Evolutionary conservation across 257 asterid genomes (phyloP).

Genomic region (Solanum sejunctum): DNA sequence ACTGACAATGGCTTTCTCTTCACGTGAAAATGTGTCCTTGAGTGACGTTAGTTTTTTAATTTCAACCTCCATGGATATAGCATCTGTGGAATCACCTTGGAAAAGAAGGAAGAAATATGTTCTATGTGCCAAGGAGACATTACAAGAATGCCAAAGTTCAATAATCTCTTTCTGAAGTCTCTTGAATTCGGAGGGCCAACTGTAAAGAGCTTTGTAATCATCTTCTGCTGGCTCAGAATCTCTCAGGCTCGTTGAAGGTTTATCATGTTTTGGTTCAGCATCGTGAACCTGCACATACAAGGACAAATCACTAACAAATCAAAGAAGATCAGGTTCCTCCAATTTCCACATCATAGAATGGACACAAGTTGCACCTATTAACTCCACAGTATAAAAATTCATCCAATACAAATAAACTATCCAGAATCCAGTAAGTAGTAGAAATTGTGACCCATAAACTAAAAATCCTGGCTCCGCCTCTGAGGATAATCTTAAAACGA

Average conservation of each 20-base stretch:
- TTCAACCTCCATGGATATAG: slow-evolving; percentile 70
- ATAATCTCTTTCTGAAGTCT: slow-evolving; percentile 41
- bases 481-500: not conserved
- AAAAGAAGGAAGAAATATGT: slow-evolving; percentile 61
- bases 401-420: not conserved
- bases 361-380: not conserved
- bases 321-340: not conserved
- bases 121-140: slow-evolving; percentile 52
- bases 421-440: not conserved
- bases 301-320: not conserved
- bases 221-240: slow-evolving; percentile 13
- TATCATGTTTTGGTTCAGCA: slow-evolving; percentile 9
- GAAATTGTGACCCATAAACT: not conserved
- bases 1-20: slow-evolving; percentile 32
- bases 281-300: slow-evolving; percentile 12
- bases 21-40: slow-evolving; percentile 40
- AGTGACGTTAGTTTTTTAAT: slow-evolving; percentile 49
- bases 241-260: not conserved
- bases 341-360: not conserved
- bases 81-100: slow-evolving; percentile 44
- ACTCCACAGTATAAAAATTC: not conserved
- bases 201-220: not conserved
- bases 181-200: slow-evolving; percentile 53
- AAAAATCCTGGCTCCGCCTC: not conserved
- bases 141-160: slow-evolving; percentile 60